Conservation (phyloP, 2,329 filamentous ascomycete species). For the Neofusicoccum ribis region DNA sequence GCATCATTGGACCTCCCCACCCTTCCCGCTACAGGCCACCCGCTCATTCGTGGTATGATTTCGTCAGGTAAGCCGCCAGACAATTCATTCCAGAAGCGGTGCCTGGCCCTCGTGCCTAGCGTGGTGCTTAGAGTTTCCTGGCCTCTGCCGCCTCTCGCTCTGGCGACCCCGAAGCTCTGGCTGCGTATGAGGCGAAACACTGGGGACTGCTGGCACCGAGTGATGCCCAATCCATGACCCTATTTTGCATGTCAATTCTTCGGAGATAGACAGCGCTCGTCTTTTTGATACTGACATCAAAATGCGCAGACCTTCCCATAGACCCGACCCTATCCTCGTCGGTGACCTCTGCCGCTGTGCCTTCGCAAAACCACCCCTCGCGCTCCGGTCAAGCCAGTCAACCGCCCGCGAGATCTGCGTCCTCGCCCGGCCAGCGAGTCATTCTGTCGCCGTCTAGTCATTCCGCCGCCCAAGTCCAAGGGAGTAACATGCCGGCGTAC, state of each 20-base stretch:
- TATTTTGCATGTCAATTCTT: conserved; percentile 9
- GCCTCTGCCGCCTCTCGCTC: neutral
- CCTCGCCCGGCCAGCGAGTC: conserved; percentile 1
- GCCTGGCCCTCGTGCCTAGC: conserved; percentile 15
- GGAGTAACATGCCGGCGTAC: conserved; percentile 17
- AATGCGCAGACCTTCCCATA: conserved; percentile 17
- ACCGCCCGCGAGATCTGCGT: conserved; percentile 7
- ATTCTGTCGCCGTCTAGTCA: conserved; percentile 3
- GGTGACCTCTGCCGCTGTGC: conserved; percentile 4
- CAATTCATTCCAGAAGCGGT: conserved; percentile 5
- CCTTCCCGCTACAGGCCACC: neutral
- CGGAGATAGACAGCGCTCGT: neutral
- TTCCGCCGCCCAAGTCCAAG: neutral
- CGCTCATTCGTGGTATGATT: conserved; percentile 2
- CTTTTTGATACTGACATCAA: conserved; percentile 17
- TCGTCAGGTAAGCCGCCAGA: conserved; percentile 8
- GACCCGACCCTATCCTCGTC: neutral
- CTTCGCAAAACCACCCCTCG: neutral
- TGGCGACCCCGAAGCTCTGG: conserved; percentile 13
- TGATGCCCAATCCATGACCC: conserved; percentile 20
- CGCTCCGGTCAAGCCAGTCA: neutral
- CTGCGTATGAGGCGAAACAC: conserved; percentile 16
- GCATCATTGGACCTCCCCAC: neutral
- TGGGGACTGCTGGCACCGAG: conserved; percentile 15
- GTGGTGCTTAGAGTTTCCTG: conserved; percentile 9